A percentile compares a stretch with the other conserved stretches of the same genome.
phyloP scores from a whole-genome alignment of 495 filamentous ascomycete species.

The Cryomyces minteri region DNA sequence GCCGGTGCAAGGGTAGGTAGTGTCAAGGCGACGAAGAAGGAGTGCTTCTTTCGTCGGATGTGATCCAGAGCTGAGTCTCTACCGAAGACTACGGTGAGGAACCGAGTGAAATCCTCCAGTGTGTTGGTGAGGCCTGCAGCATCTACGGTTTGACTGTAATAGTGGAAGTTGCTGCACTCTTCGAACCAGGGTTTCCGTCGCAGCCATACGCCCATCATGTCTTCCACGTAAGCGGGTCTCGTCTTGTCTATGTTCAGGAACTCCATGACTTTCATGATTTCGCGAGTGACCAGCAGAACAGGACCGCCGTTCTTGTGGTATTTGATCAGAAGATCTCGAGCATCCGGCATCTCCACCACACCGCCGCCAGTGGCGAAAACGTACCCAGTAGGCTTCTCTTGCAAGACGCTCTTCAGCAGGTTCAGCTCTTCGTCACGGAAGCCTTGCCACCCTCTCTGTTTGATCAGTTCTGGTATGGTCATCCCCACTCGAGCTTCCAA shows the following conservation, averaged over 20 bases:
- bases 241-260: conserved; percentile 82
- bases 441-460: conserved; percentile 62
- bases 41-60: conserved; percentile 52
- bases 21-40: conserved; percentile 88
- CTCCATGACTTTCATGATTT: conserved; percentile 75
- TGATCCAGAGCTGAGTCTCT: conserved; percentile 41
- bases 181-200: conserved; percentile 83
- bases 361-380: conserved; percentile 92
- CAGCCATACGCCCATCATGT: conserved; percentile 83
- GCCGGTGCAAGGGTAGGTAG: conserved; percentile 49
- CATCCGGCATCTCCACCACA: conserved; percentile 73
- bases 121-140: conserved; percentile 41
- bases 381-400: conserved; percentile 53
- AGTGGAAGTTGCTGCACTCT: conserved; percentile 90
- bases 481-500: conserved; percentile 54
- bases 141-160: conserved; percentile 55
- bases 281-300: conserved; percentile 72
- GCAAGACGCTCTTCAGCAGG: conserved; percentile 51
- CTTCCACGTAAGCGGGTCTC: conserved; percentile 81
- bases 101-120: conserved; percentile 61
- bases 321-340: conserved; percentile 51
- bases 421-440: conserved; percentile 70
- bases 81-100: conserved; percentile 57
- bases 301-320: conserved; percentile 72
- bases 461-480: conserved; percentile 74